Evolutionary conservation across 2,329 filamentous ascomycete species (phyloP).

Genomic region (Nemania serpens): DNA sequence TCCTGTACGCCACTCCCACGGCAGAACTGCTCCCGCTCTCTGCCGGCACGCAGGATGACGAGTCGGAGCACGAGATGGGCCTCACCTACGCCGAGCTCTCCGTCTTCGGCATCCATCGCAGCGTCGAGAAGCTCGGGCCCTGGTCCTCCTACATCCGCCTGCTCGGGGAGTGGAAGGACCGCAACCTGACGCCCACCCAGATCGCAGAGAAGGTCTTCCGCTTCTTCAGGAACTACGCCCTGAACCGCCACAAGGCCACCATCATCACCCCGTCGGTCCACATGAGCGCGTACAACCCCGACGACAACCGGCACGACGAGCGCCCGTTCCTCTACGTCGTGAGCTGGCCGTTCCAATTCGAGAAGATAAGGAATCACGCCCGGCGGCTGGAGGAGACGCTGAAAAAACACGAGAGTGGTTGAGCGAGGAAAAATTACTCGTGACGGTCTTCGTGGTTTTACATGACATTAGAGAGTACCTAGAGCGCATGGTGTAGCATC

Average conservation of each 20-base stretch:
- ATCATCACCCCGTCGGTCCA: neutral
- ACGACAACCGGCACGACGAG: constrained; percentile 24
- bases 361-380: neutral
- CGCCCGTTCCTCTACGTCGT: constrained; percentile 7
- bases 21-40: constrained; percentile 23
- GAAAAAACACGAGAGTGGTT: neutral
- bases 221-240: constrained; percentile 1
- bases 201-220: constrained; percentile 13
- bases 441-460: too few species aligned
- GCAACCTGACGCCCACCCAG: constrained; percentile 4
- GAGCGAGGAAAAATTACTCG: too few species aligned
- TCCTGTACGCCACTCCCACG: constrained; percentile 17
- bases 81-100: constrained; percentile 14
- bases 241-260: neutral
- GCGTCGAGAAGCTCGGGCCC: constrained; percentile 7
- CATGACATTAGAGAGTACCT: too few species aligned
- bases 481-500: too few species aligned
- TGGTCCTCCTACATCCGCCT: constrained; percentile 8
- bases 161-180: constrained; percentile 8
- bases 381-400: neutral
- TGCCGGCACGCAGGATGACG: constrained; percentile 20
- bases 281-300: constrained; percentile 7
- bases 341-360: neutral
- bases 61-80: constrained; percentile 7
- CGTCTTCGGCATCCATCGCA: constrained; percentile 4